phyloP scores from a whole-genome alignment of 352 stramenopile species.

The Blastocystis sp. region DNA sequence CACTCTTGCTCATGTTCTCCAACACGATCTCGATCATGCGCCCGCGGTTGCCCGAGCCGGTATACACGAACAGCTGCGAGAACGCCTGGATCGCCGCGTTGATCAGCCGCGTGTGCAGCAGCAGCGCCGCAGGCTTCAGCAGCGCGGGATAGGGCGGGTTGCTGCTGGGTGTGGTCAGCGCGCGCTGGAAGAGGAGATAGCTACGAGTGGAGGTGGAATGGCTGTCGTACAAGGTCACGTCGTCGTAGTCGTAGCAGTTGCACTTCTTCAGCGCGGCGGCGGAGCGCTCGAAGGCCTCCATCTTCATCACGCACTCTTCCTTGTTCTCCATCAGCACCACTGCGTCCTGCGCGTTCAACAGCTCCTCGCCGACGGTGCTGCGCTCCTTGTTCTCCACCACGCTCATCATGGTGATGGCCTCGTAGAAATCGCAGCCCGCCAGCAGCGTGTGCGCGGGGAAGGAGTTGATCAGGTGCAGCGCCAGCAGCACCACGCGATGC shows the following conservation, averaged over 20 bases:
- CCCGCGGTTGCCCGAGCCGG: conserved; percentile 47
- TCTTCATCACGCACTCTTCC: conserved; percentile 5
- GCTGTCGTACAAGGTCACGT: conserved; percentile 40
- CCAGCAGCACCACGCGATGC: conserved; percentile 6
- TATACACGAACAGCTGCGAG: conserved; percentile 66
- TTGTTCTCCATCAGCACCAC: conserved; percentile 53
- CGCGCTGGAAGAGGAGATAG: conserved; percentile 50
- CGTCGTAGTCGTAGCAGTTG: conserved; percentile 67
- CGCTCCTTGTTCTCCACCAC: conserved; percentile 42
- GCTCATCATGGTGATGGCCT: conserved; percentile 20
- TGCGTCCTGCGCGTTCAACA: conserved; percentile 24
- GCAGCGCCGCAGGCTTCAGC: conserved; percentile 5
- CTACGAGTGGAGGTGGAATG: neutral
- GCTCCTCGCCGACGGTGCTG: conserved; percentile 42
- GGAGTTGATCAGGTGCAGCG: conserved; percentile 57
- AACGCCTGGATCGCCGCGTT: conserved; percentile 65
- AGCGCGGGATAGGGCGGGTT: conserved; percentile 52
- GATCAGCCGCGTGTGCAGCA: conserved; percentile 55
- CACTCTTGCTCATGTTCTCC: conserved; percentile 23
- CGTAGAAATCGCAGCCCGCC: conserved; percentile 43
- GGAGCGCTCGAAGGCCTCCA: neutral
- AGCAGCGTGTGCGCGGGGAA: conserved; percentile 64
- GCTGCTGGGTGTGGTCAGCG: conserved; percentile 1
- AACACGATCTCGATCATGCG: conserved; percentile 61
- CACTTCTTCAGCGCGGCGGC: conserved; percentile 3